Evolutionary conservation across 495 filamentous ascomycete genomes (phyloP).

Genomic region (Daldinia childiae): DNA sequence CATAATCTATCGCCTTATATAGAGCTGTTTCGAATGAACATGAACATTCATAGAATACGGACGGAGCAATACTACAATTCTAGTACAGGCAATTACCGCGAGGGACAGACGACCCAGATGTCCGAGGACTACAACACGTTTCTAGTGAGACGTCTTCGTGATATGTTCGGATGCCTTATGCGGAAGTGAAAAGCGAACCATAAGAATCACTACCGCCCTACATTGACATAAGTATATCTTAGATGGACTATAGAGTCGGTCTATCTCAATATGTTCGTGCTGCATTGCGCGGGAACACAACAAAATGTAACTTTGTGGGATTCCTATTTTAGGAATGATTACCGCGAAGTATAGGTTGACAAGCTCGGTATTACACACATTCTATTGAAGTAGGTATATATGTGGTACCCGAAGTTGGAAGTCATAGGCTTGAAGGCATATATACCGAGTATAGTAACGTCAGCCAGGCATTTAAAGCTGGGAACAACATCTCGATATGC

Average conservation of each 20-base stretch:
- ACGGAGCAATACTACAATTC: neutral
- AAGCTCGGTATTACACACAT: conserved; percentile 1
- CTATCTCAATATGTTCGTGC: neutral
- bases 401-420: neutral
- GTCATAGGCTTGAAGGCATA: neutral
- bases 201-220: neutral
- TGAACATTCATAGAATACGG: neutral
- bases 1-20: conserved; percentile 24
- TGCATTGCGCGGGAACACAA: conserved; percentile 4
- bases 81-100: neutral
- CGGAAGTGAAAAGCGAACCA: conserved; percentile 35
- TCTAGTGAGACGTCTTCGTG: conserved; percentile 28
- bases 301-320: conserved; percentile 1
- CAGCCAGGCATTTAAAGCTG: neutral
- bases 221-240: neutral
- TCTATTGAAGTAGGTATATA: neutral
- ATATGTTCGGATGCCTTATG: conserved; percentile 20
- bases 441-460: neutral
- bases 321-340: conserved; percentile 5
- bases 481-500: conserved; percentile 1
- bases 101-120: neutral
- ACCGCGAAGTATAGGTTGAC: conserved; percentile 1
- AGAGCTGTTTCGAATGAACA: neutral
- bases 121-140: conserved; percentile 21
- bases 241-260: neutral